These are phyloP conservation scores for Cenchrus americanus DNA, from an alignment of 176 grass and related monocot species.

Conservation along the genomic window DNA sequence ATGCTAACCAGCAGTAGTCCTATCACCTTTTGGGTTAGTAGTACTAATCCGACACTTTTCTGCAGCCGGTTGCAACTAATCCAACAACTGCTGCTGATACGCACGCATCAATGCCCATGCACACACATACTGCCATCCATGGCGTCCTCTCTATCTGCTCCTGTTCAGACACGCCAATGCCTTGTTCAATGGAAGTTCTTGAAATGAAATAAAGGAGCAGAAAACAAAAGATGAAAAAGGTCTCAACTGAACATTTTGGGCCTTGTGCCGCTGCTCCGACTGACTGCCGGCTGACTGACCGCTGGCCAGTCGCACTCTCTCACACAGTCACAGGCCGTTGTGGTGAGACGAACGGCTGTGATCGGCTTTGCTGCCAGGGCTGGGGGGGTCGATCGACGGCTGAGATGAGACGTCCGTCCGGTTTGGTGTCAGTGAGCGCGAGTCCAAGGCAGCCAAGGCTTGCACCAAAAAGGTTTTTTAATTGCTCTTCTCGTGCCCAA, in stretches of 20 bases:
- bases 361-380: not conserved
- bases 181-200: not conserved
- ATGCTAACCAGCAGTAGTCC: not conserved
- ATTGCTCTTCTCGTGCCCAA: slow-evolving; percentile 29
- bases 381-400: not conserved
- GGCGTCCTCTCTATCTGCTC: not conserved
- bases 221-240: slow-evolving; percentile 22
- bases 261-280: slow-evolving; percentile 29
- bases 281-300: not conserved
- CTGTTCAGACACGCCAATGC: not conserved
- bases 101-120: not conserved
- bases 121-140: not conserved
- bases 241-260: slow-evolving; percentile 39
- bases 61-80: slow-evolving; percentile 42
- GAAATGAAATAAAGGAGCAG: not conserved
- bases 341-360: not conserved
- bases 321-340: not conserved
- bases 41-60: not conserved
- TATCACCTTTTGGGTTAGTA: slow-evolving; percentile 17
- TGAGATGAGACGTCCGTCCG: not conserved
- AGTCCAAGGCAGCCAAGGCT: slow-evolving; percentile 43
- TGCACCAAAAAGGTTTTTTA: slow-evolving; percentile 31
- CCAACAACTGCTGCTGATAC: slow-evolving; percentile 25
- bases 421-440: not conserved
- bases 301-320: not conserved